Conservation (phyloP, 2,329 filamentous ascomycete species). For the Botryotinia narcissicola region DNA sequence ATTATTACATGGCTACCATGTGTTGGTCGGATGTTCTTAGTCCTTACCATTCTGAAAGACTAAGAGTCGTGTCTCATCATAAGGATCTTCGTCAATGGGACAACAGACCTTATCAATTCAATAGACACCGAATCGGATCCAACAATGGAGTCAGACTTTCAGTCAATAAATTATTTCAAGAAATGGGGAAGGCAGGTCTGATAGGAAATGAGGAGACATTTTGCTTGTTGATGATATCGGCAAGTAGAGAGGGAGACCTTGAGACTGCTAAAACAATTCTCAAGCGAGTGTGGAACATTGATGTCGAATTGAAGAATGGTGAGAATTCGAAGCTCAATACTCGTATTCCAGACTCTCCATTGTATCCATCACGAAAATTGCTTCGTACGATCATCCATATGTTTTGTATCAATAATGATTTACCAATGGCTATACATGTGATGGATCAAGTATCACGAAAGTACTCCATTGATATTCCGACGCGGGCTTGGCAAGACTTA, state of each 20-base stretch:
- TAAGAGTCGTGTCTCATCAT: constrained; percentile 37
- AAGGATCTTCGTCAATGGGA: constrained; percentile 29
- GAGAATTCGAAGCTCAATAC: constrained; percentile 37
- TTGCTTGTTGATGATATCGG: constrained; percentile 51
- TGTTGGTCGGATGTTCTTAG: constrained; percentile 46
- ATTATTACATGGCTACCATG: constrained; percentile 50
- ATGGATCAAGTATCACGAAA: constrained; percentile 60
- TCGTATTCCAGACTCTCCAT: constrained; percentile 46
- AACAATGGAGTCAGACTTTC: constrained; percentile 25
- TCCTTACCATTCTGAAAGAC: constrained; percentile 39
- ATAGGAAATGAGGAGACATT: constrained; percentile 52
- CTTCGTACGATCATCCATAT: constrained; percentile 66
- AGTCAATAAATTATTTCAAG: constrained; percentile 42
- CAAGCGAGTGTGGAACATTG: constrained; percentile 52
- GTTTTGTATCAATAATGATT: constrained; percentile 64
- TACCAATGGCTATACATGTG: constrained; percentile 56
- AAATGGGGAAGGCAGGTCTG: constrained; percentile 47
- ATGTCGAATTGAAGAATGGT: constrained; percentile 25
- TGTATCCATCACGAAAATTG: constrained; percentile 57
- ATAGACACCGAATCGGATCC: constrained; percentile 30
- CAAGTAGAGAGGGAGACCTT: constrained; percentile 51
- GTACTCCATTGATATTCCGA: constrained; percentile 57
- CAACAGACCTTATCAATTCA: constrained; percentile 25
- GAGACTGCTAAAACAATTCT: constrained; percentile 48
- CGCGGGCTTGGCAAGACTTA: constrained; percentile 62